Evolutionary conservation across 176 grass and related monocot genomes (phyloP).

Genomic region (Dendrocalamus sinicus): DNA sequence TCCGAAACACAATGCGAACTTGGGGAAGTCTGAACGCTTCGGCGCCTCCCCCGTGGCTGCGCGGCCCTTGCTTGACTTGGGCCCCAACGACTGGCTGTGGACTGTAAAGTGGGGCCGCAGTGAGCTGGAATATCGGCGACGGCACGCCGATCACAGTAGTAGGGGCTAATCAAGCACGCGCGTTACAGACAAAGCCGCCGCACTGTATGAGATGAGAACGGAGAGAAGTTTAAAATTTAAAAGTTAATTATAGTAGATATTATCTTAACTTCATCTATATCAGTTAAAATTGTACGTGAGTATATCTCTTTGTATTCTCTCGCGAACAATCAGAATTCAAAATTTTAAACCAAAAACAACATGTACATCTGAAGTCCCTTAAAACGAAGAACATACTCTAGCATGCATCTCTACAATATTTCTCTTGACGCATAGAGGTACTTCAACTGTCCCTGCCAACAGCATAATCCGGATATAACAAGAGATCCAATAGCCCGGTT

Average conservation of each 20-base stretch:
- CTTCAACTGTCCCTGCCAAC: neutral
- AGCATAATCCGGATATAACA: neutral
- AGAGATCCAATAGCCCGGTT: neutral
- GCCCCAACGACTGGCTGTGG: neutral
- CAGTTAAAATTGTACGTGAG: too few relatives aligned
- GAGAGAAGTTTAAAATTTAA: too few relatives aligned
- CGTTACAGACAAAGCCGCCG: neutral
- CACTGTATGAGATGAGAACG: too few relatives aligned
- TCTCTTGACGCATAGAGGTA: neutral
- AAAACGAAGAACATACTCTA: neutral
- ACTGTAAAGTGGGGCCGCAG: neutral
- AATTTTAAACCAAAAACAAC: too few relatives aligned
- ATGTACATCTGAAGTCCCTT: neutral
- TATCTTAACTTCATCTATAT: too few relatives aligned
- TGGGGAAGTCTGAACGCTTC: neutral
- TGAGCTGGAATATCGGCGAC: neutral
- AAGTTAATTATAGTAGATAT: too few relatives aligned
- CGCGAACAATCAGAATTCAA: too few relatives aligned
- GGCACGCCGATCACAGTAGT: neutral
- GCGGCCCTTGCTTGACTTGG: neutral
- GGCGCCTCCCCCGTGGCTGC: neutral
- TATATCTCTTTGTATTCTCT: fast-evolving
- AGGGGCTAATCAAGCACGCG: neutral
- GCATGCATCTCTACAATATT: neutral
- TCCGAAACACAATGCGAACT: neutral